A percentile compares a stretch with the other conserved stretches of the same genome.
phyloP scores from a whole-genome alignment of 1,284 basidiomycete species.

The Marasmius fiardii region DNA sequence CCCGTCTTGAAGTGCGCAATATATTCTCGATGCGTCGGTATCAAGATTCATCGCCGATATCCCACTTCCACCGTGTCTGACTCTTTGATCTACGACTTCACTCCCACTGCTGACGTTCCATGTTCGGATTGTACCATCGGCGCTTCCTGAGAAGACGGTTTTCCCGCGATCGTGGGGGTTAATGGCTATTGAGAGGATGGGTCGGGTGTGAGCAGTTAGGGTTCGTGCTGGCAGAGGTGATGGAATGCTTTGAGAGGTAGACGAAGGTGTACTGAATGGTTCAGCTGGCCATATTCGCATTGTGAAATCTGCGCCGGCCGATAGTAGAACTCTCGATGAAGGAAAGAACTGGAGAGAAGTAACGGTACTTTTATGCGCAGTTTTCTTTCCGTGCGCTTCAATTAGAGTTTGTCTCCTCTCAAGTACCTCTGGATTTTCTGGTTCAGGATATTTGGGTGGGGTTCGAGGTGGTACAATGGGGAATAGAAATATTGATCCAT shows the following conservation, averaged over 20 bases:
- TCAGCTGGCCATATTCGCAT: constrained; percentile 61
- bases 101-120: constrained; percentile 70
- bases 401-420: constrained; percentile 22
- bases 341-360: constrained; percentile 61
- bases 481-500: constrained; percentile 51
- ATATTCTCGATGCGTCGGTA: constrained; percentile 37
- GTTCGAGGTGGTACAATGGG: constrained; percentile 23
- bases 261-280: constrained; percentile 27
- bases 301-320: constrained; percentile 60
- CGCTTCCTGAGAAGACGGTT: constrained; percentile 58
- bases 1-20: constrained; percentile 56
- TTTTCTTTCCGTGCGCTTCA: constrained; percentile 19
- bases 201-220: constrained; percentile 66
- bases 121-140: constrained; percentile 68
- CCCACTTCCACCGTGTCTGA: constrained; percentile 10
- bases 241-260: constrained; percentile 11
- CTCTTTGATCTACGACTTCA: constrained; percentile 36
- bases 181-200: constrained; percentile 58
- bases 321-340: constrained; percentile 60
- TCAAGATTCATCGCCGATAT: constrained; percentile 15
- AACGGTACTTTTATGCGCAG: constrained; percentile 52
- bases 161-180: constrained; percentile 50
- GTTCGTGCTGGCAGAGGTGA: constrained; percentile 44
- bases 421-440: constrained; percentile 12
- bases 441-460: constrained; percentile 10